Percentiles rank a stretch among this genome's conserved stretches.
phyloP scores from a whole-genome alignment of 2,329 filamentous ascomycete species.

The Sarocladiaceae sp. region DNA sequence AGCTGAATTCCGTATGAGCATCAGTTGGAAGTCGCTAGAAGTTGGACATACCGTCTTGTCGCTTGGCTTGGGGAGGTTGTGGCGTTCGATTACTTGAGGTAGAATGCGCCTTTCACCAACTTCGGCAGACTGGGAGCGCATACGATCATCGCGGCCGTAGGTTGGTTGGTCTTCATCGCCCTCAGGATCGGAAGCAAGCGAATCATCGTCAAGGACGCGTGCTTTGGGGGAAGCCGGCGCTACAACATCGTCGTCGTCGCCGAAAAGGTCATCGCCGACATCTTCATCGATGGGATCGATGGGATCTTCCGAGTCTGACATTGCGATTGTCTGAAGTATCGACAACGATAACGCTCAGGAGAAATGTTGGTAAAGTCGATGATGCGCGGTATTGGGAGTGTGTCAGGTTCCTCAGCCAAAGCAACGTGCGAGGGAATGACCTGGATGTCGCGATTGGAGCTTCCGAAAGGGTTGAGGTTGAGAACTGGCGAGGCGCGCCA shows the following conservation, averaged over 20 bases:
- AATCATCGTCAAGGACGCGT: constrained; percentile 57
- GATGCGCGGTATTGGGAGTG: no score
- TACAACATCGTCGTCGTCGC: constrained; percentile 41
- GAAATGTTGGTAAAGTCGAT: no score
- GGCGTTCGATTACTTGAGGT: constrained; percentile 60
- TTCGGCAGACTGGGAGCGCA: background rate
- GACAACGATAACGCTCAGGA: background rate
- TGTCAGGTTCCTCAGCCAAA: no score
- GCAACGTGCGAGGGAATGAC: background rate
- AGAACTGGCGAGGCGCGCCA: background rate
- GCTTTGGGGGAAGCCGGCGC: constrained; percentile 54
- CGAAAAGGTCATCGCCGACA: constrained; percentile 56
- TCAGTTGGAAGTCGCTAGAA: background rate
- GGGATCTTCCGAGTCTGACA: constrained; percentile 53
- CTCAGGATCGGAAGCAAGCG: constrained; percentile 45
- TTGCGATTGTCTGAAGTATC: constrained; percentile 24
- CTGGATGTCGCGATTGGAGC: background rate
- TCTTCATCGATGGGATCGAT: constrained; percentile 44
- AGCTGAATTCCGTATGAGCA: constrained; percentile 37
- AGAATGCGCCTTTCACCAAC: constrained; percentile 40
- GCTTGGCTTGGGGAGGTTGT: constrained; percentile 62
- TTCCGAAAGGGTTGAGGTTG: constrained; percentile 1
- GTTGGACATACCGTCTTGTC: constrained; percentile 30
- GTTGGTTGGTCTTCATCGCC: constrained; percentile 28
- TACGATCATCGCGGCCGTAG: constrained; percentile 3